These are phyloP conservation scores for Stramenopiles sp. DNA, from an alignment of 352 stramenopile species.

Conservation along the genomic window DNA sequence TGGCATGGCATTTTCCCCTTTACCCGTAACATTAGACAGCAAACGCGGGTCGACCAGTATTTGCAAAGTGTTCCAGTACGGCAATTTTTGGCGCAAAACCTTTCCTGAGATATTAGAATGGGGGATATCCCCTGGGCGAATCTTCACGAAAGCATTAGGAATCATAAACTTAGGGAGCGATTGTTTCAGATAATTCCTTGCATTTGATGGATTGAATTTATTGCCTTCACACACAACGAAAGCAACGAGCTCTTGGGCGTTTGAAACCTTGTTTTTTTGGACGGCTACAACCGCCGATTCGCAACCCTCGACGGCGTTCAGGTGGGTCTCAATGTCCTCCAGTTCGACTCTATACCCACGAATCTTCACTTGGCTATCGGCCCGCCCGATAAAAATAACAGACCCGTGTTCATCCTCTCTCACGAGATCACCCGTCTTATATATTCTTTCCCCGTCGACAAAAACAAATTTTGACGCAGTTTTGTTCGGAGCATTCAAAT, in stretches of 20 bases:
- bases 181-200: not conserved
- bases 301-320: not conserved
- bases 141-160: slow-evolving; percentile 6
- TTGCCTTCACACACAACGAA: not conserved
- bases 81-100: slow-evolving; percentile 1
- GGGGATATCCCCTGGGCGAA: not conserved
- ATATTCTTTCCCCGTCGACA: slow-evolving; percentile 19
- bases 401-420: slow-evolving; percentile 33
- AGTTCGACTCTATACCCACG: slow-evolving; percentile 53
- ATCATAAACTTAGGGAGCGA: slow-evolving; percentile 1
- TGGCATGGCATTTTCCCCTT: not conserved
- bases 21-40: not conserved
- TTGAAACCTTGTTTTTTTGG: slow-evolving; percentile 8
- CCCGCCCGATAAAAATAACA: slow-evolving; percentile 40
- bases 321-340: slow-evolving; percentile 40
- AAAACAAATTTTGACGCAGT: slow-evolving; percentile 24
- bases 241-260: not conserved
- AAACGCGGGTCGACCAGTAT: not conserved
- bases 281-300: slow-evolving; percentile 8
- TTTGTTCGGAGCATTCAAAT: slow-evolving; percentile 48
- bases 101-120: slow-evolving; percentile 6
- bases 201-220: slow-evolving; percentile 9
- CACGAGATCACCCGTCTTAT: slow-evolving; percentile 44
- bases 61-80: slow-evolving; percentile 1
- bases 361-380: slow-evolving; percentile 50